Base-by-base conservation (phyloP, 179 eudicot genomes). In the Spinacia oleracea region DNA sequence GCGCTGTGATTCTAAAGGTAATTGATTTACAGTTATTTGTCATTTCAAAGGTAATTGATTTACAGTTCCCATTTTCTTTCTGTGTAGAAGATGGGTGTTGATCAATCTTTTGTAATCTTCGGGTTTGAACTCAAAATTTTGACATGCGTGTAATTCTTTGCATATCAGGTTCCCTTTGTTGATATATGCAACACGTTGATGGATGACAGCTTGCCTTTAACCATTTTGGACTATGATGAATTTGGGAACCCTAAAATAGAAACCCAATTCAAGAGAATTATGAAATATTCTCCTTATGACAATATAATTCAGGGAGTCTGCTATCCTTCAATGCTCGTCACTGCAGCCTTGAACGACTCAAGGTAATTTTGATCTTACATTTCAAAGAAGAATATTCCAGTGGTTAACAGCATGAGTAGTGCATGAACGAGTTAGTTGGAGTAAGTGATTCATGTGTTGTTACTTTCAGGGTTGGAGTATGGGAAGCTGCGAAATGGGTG, bases 401-500 rank as follows among this genome's bases (percentile, higher is more conserved):
- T n/a, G n/a, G n/a, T n/a, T n/a, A n/a, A n/a, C n/a, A n/a, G 43
- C 46, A 16, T 32, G 34, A 6, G 1, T 5, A 20, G 35, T 75
- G 35, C 34, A 21, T 38, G 42, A 9, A 27, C 68, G 42, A 53
- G 48, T 70, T 18, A 58, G 21, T 29, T 65, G 23, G 50, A 31
- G 69, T 64, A 60, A 15, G 27, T 74, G 35, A 42, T 31, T 46
- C 10, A 9, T 20, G 16, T 48, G 53, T 6, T 75, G 77, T 66
- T 78, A 34, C 64, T 62, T 43, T 74, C 86, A 95, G 98, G 87
- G 98, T 95, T 83, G 98, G 98, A 70, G 92, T 90, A 70, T 93
- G 98, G 98, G 98, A 95, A 88, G 93, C 98, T 79, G 98, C 98
- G 9, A 95, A 95, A 87, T 95, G 97, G 97, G 98, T 95, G 81